These are phyloP conservation scores for Phialophora expanda DNA, from an alignment of 2,329 filamentous ascomycete species.

Conservation along the genomic window DNA sequence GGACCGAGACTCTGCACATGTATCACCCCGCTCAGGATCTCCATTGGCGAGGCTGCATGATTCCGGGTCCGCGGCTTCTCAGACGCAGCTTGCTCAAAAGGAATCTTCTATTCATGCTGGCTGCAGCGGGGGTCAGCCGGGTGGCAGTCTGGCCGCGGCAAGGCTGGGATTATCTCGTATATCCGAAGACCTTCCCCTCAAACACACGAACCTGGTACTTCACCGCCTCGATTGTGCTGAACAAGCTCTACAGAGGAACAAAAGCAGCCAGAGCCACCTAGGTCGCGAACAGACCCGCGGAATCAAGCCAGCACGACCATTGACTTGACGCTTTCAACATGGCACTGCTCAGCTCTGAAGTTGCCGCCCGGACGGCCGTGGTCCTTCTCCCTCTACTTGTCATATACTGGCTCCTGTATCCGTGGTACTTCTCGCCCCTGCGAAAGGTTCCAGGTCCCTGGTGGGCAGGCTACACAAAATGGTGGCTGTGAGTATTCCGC, in stretches of 20 bases:
- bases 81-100: constrained; percentile 14
- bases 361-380: background rate
- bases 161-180: constrained; percentile 5
- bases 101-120: constrained; percentile 10
- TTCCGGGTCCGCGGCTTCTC: background rate
- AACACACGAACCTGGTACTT: constrained; percentile 3
- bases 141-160: background rate
- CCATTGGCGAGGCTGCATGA: constrained; percentile 16
- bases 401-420: constrained; percentile 18
- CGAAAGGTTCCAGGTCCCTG: constrained; percentile 15
- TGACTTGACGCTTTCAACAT: background rate
- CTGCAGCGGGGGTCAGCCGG: constrained; percentile 20
- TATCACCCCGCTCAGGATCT: background rate
- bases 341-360: constrained; percentile 5
- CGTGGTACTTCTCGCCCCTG: constrained; percentile 17
- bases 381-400: constrained; percentile 9
- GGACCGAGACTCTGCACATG: background rate
- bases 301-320: background rate
- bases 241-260: background rate
- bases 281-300: background rate
- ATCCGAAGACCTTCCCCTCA: constrained; percentile 1
- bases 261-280: background rate
- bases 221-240: constrained; percentile 17
- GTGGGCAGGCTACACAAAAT: constrained; percentile 13
- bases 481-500: background rate